Evolutionary conservation across 768 basidiomycete species (phyloP).

Genomic region (Mycena alexandri): DNA sequence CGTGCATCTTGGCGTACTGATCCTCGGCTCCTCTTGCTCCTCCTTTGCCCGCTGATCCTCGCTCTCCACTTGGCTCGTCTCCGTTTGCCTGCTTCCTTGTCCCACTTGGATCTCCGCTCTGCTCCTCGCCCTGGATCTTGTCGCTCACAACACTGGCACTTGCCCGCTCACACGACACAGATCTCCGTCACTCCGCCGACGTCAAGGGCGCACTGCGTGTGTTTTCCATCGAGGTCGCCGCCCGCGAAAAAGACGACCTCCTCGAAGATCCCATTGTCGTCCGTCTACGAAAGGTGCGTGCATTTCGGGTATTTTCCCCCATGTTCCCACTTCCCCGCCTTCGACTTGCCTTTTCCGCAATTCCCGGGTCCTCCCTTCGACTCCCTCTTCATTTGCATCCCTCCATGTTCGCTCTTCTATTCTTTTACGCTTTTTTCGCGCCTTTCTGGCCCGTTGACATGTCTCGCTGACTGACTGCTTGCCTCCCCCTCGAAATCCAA

Average conservation of each 20-base stretch:
- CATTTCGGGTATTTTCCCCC: slow-evolving; percentile 33
- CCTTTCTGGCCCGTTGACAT: not conserved
- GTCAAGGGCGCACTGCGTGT: slow-evolving; percentile 85
- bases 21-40: slow-evolving; percentile 37
- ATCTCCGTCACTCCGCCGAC: slow-evolving; percentile 93
- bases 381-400: not conserved
- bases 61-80: not conserved
- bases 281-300: slow-evolving; percentile 81
- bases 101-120: not conserved
- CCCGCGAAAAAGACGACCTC: slow-evolving; percentile 85
- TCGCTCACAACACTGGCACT: not conserved
- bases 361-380: not conserved
- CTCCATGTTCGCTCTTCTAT: not conserved
- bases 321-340: not conserved
- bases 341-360: not conserved
- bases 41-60: not conserved
- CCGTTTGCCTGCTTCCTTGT: not conserved
- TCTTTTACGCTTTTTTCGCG: not conserved
- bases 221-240: slow-evolving; percentile 91
- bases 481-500: slow-evolving; percentile 4
- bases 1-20: slow-evolving; percentile 40
- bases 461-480: slow-evolving; percentile 30
- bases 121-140: not conserved
- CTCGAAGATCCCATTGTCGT: slow-evolving; percentile 89
- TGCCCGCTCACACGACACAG: slow-evolving; percentile 51